A percentile compares a stretch with the other conserved stretches of the same genome.
Conservation (phyloP, 2,329 filamentous ascomycete species). For the Fusarium lyarnte region DNA sequence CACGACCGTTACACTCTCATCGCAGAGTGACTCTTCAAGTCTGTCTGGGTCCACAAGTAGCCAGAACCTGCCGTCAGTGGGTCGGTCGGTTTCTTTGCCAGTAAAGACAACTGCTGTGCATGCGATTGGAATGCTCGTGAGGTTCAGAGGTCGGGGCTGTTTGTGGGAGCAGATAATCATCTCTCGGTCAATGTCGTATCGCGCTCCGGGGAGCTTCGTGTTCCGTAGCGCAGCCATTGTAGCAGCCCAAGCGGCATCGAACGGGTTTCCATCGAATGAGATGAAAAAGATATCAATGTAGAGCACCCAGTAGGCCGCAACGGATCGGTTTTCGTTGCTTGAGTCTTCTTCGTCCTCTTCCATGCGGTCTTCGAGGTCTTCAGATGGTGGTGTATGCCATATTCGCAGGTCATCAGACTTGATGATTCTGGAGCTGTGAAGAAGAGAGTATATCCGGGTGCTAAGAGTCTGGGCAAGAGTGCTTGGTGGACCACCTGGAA, state of each 20-base stretch:
- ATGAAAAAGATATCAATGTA: conserved; percentile 97
- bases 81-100: conserved; percentile 63
- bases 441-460: conserved; percentile 78
- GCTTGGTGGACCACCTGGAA: conserved; percentile 84
- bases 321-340: conserved; percentile 50
- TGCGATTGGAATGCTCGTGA: conserved; percentile 77
- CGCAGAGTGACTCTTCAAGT: conserved; percentile 86
- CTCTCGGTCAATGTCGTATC: conserved; percentile 86
- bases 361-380: conserved; percentile 54
- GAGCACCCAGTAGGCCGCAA: conserved; percentile 93
- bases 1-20: conserved; percentile 84
- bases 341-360: conserved; percentile 50
- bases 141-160: conserved; percentile 63
- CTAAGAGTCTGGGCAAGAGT: conserved; percentile 85
- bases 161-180: conserved; percentile 76
- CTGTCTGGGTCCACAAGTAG: conserved; percentile 88
- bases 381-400: conserved; percentile 65
- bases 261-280: conserved; percentile 89
- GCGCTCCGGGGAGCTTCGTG: conserved; percentile 79
- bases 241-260: conserved; percentile 90
- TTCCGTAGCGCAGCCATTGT: conserved; percentile 82
- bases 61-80: conserved; percentile 68
- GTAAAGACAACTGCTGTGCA: conserved; percentile 83
- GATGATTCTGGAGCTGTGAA: conserved; percentile 77
- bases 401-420: conserved; percentile 76